These are phyloP conservation scores for Aristolochia contorta DNA, from an alignment of 164 flowering plant genomes.

Conservation along the genomic window DNA sequence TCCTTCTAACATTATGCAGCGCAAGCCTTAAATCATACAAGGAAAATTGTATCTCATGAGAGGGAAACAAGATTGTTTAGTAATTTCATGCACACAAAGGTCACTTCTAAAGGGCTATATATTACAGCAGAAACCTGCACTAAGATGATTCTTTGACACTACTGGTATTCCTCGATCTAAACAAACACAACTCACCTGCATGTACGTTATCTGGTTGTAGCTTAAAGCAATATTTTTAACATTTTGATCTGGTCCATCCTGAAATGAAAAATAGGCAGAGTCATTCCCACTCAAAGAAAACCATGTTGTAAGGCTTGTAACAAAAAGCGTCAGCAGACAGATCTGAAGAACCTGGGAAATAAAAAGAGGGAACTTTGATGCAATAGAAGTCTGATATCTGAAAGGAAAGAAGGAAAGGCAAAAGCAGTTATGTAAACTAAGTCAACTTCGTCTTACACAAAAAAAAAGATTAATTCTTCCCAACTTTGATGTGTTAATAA, in stretches of 20 bases:
- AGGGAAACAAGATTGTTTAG: no score
- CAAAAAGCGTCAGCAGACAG: neutral
- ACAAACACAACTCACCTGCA: conserved; percentile 57
- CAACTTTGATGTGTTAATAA: conserved; percentile 75
- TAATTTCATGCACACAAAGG: no score
- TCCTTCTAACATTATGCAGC: no score
- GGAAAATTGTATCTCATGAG: no score
- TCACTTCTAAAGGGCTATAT: no score
- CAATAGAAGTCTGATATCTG: conserved; percentile 73
- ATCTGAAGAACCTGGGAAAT: conserved; percentile 69
- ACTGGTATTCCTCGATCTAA: neutral
- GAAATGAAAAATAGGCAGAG: conserved; percentile 5
- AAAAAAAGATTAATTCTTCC: conserved; percentile 81
- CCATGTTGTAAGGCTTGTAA: neutral
- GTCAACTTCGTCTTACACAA: conserved; percentile 6
- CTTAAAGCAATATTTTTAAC: conserved; percentile 75
- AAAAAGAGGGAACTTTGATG: conserved; percentile 88
- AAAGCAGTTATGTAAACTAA: no score
- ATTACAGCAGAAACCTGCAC: no score
- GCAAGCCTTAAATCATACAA: no score
- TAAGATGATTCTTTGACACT: no score
- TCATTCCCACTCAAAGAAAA: neutral
- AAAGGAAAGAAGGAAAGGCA: conserved; percentile 7
- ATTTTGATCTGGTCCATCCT: conserved; percentile 81
- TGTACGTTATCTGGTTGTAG: conserved; percentile 69